Conservation (phyloP, 495 filamentous ascomycete genomes). For the Penicillium macrosclerotiorum region DNA sequence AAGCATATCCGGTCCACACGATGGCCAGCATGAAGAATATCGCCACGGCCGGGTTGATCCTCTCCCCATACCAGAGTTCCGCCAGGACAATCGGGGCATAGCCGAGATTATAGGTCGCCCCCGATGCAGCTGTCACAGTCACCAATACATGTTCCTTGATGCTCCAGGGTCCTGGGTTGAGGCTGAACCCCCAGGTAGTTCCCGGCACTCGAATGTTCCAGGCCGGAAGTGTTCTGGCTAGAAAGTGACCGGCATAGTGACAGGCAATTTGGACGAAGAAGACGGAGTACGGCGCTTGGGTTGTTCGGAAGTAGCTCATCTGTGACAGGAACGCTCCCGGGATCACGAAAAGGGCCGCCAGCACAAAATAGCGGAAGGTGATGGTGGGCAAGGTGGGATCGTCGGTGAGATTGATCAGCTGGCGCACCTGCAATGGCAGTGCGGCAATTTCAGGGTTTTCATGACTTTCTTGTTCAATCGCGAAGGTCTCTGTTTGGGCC, state of each 20-base stretch:
- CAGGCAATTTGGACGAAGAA: conserved; percentile 58
- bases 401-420: conserved; percentile 51
- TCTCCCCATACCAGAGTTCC: conserved; percentile 52
- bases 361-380: conserved; percentile 56
- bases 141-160: conserved; percentile 59
- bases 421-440: conserved; percentile 48
- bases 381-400: conserved; percentile 51
- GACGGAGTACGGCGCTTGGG: conserved; percentile 53
- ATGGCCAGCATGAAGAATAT: conserved; percentile 60
- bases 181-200: conserved; percentile 45
- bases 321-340: conserved; percentile 54
- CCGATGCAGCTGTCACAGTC: conserved; percentile 53
- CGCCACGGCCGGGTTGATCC: conserved; percentile 47
- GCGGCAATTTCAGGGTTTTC: conserved; percentile 48
- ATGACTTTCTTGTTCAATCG: conserved; percentile 33
- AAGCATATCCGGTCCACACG: conserved; percentile 54
- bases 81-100: conserved; percentile 50
- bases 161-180: conserved; percentile 57
- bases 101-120: conserved; percentile 51
- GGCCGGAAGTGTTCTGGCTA: conserved; percentile 48
- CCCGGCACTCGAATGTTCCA: conserved; percentile 46
- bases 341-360: conserved; percentile 49
- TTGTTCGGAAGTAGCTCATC: conserved; percentile 54
- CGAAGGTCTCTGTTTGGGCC: conserved; percentile 15
- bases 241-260: conserved; percentile 54